A percentile compares a stretch with the other conserved stretches of the same genome.
Conservation (phyloP, 345 rosid species). For the Psidium guajava region DNA sequence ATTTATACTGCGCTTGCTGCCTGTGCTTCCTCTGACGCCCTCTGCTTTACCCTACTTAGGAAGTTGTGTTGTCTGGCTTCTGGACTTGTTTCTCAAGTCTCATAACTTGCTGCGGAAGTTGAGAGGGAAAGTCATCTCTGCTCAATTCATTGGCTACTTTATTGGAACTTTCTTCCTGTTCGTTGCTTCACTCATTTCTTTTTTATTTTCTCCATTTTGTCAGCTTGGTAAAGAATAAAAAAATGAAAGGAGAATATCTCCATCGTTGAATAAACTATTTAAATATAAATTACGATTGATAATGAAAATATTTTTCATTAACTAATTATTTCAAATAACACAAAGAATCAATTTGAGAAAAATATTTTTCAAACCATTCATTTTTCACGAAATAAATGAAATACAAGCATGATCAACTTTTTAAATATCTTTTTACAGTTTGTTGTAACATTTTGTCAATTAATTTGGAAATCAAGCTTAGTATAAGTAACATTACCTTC, state of each 20-base stretch:
- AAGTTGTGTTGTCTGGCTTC: neutral
- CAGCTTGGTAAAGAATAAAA: neutral
- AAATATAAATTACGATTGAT: accelerated
- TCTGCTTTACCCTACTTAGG: neutral
- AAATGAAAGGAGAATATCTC: accelerated
- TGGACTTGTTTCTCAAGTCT: neutral
- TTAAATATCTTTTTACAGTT: neutral
- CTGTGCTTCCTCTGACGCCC: neutral
- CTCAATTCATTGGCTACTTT: too few species aligned
- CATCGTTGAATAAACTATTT: accelerated
- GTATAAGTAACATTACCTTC: neutral
- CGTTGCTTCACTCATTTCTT: neutral
- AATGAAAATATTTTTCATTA: accelerated
- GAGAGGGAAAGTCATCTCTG: too few species aligned
- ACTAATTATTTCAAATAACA: neutral
- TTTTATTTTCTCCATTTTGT: neutral
- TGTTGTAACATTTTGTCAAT: neutral
- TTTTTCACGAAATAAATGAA: accelerated
- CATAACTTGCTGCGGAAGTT: neutral
- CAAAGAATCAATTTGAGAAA: neutral
- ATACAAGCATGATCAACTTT: neutral
- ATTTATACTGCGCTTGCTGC: neutral
- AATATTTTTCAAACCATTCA: accelerated
- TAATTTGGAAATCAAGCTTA: neutral
- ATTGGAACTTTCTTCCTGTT: too few species aligned